A percentile compares a stretch with the other conserved stretches of the same genome.
These are phyloP conservation scores for Garcia nutans DNA, from an alignment of 345 rosid species.

Conservation along the genomic window DNA sequence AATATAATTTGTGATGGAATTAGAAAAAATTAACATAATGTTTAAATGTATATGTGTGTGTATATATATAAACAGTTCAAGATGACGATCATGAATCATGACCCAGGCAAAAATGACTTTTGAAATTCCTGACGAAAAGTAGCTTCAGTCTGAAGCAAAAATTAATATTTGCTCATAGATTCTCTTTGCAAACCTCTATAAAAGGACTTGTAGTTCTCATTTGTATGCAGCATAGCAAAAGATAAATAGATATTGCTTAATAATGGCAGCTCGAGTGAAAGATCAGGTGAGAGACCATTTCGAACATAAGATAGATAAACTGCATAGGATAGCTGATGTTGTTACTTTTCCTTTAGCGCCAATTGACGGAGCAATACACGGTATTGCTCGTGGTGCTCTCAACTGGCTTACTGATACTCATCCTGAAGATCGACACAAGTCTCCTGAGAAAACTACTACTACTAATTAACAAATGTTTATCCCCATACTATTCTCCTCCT, in stretches of 20 bases:
- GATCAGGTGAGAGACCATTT: background rate
- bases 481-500: no score
- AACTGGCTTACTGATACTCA: background rate
- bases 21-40: no score
- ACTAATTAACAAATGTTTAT: no score
- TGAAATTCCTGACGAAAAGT: no score
- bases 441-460: background rate
- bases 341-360: background rate
- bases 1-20: no score
- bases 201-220: background rate
- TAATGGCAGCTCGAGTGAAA: background rate
- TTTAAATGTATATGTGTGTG: no score
- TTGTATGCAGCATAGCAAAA: no score
- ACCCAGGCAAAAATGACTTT: no score
- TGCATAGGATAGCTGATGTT: background rate
- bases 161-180: background rate
- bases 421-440: background rate
- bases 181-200: background rate
- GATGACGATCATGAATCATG: no score
- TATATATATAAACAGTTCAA: no score
- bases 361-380: background rate
- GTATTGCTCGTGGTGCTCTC: background rate
- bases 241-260: no score
- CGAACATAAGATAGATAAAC: background rate
- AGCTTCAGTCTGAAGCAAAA: no score